Percentiles rank a stretch among this genome's conserved stretches.
phyloP scores from a whole-genome alignment of 306 rosid species.

The Arachis hypogaea region DNA sequence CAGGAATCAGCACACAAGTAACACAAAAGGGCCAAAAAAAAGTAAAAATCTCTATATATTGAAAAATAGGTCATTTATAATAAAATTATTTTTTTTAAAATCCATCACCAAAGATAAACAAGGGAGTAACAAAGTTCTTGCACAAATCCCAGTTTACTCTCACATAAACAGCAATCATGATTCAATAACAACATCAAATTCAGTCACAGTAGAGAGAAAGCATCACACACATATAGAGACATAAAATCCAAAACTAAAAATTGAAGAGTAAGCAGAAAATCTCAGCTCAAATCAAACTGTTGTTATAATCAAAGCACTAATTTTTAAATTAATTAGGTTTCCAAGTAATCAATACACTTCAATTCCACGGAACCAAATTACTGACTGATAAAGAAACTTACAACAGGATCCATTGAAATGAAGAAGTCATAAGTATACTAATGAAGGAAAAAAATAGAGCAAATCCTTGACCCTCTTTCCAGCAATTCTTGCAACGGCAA shows the following conservation, averaged over 20 bases:
- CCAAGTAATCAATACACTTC: conserved; percentile 17
- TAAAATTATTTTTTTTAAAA: conserved; percentile 2
- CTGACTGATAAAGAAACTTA: no score
- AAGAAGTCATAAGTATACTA: no score
- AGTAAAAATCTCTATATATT: neutral
- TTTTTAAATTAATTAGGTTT: no score
- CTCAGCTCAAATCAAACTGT: no score
- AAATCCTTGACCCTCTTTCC: conserved; percentile 77
- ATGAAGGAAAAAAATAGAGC: conserved; percentile 30
- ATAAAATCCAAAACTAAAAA: neutral
- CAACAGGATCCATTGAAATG: no score
- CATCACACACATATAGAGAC: neutral
- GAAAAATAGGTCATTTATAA: conserved; percentile 25
- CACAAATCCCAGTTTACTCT: conserved; percentile 2
- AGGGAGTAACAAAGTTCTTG: neutral
- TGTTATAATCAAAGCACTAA: no score
- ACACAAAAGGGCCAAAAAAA: conserved; percentile 8
- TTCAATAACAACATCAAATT: conserved; percentile 8
- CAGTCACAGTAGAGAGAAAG: conserved; percentile 9
- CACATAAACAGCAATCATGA: neutral
- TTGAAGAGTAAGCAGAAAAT: no score
- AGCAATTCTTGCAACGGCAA: conserved; percentile 74
- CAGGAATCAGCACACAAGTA: conserved; percentile 6
- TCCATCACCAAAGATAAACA: neutral
- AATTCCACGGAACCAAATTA: conserved; percentile 1